Base-by-base conservation (phyloP, 2,329 filamentous ascomycete species). In the Fusarium sp. region DNA sequence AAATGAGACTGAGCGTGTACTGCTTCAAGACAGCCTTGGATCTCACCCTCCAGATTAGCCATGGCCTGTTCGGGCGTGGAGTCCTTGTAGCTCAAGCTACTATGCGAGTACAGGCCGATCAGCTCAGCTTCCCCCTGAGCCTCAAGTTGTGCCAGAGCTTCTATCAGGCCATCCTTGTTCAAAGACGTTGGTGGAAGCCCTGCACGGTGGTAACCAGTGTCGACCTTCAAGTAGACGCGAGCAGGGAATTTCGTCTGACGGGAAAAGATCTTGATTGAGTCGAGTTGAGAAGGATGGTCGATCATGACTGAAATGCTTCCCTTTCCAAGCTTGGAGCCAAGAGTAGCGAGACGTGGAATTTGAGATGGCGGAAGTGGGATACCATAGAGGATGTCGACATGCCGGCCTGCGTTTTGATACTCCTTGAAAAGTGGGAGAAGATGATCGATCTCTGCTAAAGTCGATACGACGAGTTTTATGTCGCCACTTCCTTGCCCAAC, bases 131-230 rank as follows among this genome's bases (percentile, higher is more conserved):
- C 67, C 0, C 68, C 69, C 0, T 54, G 24, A 0, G 20, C 20
- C 1, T 83, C 78, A 1, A 82, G 76, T 0, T 71, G 6, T 0
- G 85, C 77, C 0, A 84, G 80, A 4, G 54, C 57, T 4, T 81
- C 70, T 2, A 89, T 80, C 1, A 90, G 77, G 0, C 80, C 72
- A 18, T 76, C 73, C 20, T 82, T 81, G 24, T 82, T 80, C 31
- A 90, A 81, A 1, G 80, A 80, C 0, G 80, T 71, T 0, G 88
- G 85, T 0, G 84, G 81, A 0, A 92, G 78, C 0, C 91, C 91
- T 0, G 91, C 91, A 4, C 91, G 88, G 71, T 91, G 88, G 76
- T 92, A 91, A 0, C 91, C 91, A 0, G 89, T 90, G 70, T 93
- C 91, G 0, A 92, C 86, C 68, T 92, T 92, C 43, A 92, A 77